Conservation (phyloP, 164 flowering plant genomes). For the Chimonanthus praecox region DNA sequence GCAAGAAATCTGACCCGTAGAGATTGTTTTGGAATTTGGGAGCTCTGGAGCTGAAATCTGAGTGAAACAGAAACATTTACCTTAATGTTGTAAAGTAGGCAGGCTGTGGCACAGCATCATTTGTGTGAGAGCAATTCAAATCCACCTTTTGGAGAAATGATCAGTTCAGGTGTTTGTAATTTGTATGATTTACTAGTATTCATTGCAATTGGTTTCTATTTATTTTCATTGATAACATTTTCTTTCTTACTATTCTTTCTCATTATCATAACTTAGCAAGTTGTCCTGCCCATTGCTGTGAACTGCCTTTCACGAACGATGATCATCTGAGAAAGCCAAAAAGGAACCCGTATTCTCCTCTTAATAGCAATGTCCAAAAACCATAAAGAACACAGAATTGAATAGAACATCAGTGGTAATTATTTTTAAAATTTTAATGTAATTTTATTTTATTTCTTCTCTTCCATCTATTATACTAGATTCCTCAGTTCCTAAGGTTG, state of each 20-base stretch:
- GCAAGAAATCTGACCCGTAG: neutral
- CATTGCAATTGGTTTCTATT: constrained; percentile 6
- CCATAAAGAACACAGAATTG: too few relatives aligned
- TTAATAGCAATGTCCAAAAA: too few relatives aligned
- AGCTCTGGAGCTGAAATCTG: neutral
- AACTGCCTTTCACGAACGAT: neutral
- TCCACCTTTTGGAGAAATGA: neutral
- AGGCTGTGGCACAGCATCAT: neutral
- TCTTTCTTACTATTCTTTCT: neutral
- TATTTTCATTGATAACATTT: neutral
- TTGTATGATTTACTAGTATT: neutral
- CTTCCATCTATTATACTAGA: too few relatives aligned
- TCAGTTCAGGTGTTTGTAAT: neutral
- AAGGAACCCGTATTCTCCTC: too few relatives aligned
- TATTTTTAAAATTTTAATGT: too few relatives aligned
- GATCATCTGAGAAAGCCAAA: too few relatives aligned
- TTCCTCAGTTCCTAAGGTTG: too few relatives aligned
- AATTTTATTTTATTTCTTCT: too few relatives aligned
- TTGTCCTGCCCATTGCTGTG: neutral
- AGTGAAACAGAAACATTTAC: neutral
- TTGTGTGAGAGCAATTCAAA: constrained; percentile 2
- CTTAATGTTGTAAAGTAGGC: constrained; percentile 4
- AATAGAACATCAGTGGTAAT: too few relatives aligned
- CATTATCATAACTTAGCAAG: neutral
- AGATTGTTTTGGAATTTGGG: neutral